Evolutionary conservation across 306 rosid genomes (phyloP), one percentile per base, ranked within the genome.

Genomic region (Trifolium fragiferum): DNA sequence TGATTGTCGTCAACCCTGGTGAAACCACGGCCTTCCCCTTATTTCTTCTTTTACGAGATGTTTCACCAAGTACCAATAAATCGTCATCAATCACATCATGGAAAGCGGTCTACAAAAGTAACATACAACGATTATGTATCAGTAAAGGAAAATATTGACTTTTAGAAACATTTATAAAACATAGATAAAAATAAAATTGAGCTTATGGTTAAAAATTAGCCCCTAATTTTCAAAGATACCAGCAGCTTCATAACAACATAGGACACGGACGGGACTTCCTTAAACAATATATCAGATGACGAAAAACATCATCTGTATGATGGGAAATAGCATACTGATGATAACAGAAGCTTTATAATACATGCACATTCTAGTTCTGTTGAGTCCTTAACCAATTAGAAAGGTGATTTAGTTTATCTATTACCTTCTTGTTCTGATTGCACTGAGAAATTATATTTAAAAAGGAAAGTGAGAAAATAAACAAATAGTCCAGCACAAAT

Each of bases 21-120:
- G 57, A 7, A 49, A 60, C 83, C 25, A 44, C 78, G 51, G 78
- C 82, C 86, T 93, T 93, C 60, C 93, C 93, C 69, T 89, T 93
- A 67, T 23, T 1, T 23, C 49, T 78, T 74, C 70, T 84, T 62
- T 43, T 68, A 72, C 78, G 62, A 79, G 81, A 74, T 23, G 60
- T 80, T 51, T 89, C 13, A 41, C 46, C 14, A 41, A 41, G 13
- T 41, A 41, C 46, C 15, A 41, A 3, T 41, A 41, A 11, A 55
- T 47, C 62, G 1, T 21, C 62, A 19, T 93, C 91, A 77, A 93
- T 90, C 82, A 90, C 87, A 47, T 90, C 88, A 16, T 58, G 62
- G 54, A 64, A 43, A 82, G 66, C 61, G 68, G 75, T 82, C 98
- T 89, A 68, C 67, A 25, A 63, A 84, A 75, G 73, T 18, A 67